phyloP scores from a whole-genome alignment of 2,329 filamentous ascomycete species.

The Aspergillus uvarum region DNA sequence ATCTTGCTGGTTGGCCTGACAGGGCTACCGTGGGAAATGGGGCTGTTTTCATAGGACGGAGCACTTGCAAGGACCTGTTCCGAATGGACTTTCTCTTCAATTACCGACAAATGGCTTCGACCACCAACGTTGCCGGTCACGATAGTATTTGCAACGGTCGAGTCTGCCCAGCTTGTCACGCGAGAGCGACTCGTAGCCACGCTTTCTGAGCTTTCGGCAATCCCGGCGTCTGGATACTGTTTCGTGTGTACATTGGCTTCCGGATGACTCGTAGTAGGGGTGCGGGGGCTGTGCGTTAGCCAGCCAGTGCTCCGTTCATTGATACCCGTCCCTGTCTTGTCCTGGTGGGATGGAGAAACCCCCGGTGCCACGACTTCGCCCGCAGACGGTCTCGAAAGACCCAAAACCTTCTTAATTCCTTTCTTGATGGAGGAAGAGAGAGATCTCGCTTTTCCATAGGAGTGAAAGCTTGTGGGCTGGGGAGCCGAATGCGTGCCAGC shows the following conservation, averaged over 20 bases:
- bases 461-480: conserved; percentile 1
- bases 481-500: conserved; percentile 9
- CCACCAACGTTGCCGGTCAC: conserved; percentile 33
- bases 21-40: conserved; percentile 16
- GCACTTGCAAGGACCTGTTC: conserved; percentile 2
- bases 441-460: conserved; percentile 33
- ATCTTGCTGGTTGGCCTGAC: conserved; percentile 26
- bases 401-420: conserved; percentile 43
- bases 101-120: conserved; percentile 43
- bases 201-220: conserved; percentile 34
- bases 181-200: conserved; percentile 41
- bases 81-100: conserved; percentile 42
- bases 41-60: neutral
- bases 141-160: conserved; percentile 44
- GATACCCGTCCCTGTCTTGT: neutral
- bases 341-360: conserved; percentile 22
- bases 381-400: conserved; percentile 29
- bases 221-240: conserved; percentile 22
- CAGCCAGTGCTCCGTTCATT: conserved; percentile 10
- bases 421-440: conserved; percentile 46
- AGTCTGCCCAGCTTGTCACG: conserved; percentile 52
- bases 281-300: neutral
- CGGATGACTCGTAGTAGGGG: neutral
- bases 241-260: neutral
- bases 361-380: conserved; percentile 24